Evolutionary conservation across 352 stramenopile species (phyloP), one percentile per base, ranked within the genome.

Genomic region (Saprolegnia diclina): DNA sequence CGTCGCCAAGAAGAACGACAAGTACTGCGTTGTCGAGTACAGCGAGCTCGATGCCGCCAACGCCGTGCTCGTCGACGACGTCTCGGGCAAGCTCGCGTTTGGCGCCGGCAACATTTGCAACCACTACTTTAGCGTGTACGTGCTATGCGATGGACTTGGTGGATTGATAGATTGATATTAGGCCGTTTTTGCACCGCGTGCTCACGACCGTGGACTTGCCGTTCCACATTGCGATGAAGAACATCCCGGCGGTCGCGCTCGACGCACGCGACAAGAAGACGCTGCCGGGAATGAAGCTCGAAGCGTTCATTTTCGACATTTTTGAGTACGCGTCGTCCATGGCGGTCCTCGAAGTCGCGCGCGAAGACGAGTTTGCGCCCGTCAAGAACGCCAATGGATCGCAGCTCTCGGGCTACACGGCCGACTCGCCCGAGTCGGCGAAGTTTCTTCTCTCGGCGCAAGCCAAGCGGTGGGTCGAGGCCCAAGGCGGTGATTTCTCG

Each of bases 291-390:
- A 94, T 99, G 78, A 99, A 99, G 78, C 77, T 99, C 18, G 97
- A 99, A 76, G 87, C 89, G 5, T 99, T 99, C 76, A 99, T 99
- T 72, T 99, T 99, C 75, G 97, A 99, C 78, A 95, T 98, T 7
- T 99, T 99, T 73, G 90, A 92, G 40, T 79, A 98, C 0, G 96
- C 94, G 11, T 77, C 84, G 44, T 82, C 74, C 14, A 98, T 99
- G 90, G 95, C 91, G 0, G 85, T 99, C 37, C 82, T 98, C 14
- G 95, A 98, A 54, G 94, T 98, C 1, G 71, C 82, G 9, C 87
- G 97, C 11, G 84, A 92, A 40, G 90, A 95, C 10, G 95, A 99
- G 73, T 98, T 98, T 73, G 85, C 88, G 4, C 91, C 91, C 0
- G 91, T 98, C 0, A 98, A 98, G 70, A 97, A 98, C 74, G 81